A percentile compares a stretch with the other conserved stretches of the same genome.
Evolutionary conservation across 768 basidiomycete genomes (phyloP).

Genomic region (Trametes punicea): DNA sequence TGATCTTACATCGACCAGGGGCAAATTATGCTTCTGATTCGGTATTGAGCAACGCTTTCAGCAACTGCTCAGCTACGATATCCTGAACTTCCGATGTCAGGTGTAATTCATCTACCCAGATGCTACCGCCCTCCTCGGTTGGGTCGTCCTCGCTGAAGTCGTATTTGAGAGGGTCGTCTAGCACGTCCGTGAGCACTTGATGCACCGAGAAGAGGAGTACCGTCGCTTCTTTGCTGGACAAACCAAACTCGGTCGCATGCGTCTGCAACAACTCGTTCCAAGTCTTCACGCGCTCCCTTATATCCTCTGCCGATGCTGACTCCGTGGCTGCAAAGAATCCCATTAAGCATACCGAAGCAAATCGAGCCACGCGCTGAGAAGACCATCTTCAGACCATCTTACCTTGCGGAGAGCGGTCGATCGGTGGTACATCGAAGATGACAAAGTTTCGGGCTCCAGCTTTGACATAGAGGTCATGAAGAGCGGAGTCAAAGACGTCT

Average conservation of each 20-base stretch:
- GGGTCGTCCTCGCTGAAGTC: slow-evolving; percentile 33
- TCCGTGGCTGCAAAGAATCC: not conserved
- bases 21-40: too few species aligned
- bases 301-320: not conserved
- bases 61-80: slow-evolving; percentile 29
- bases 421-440: slow-evolving; percentile 38
- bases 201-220: slow-evolving; percentile 36
- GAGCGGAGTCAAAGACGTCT: slow-evolving; percentile 25
- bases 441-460: slow-evolving; percentile 36
- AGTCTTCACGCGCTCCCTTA: slow-evolving; percentile 18
- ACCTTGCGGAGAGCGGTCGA: slow-evolving; percentile 37
- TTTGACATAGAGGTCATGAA: slow-evolving; percentile 33
- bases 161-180: slow-evolving; percentile 34
- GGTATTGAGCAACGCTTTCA: too few species aligned
- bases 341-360: not conserved
- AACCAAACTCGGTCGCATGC: slow-evolving; percentile 27
- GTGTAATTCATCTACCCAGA: slow-evolving; percentile 41
- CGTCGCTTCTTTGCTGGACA: slow-evolving; percentile 23
- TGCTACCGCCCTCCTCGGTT: slow-evolving; percentile 28
- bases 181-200: slow-evolving; percentile 29
- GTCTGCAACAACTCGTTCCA: slow-evolving; percentile 34
- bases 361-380: not conserved
- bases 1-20: too few species aligned
- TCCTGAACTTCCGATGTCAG: slow-evolving; percentile 33
- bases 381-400: too few species aligned